Evolutionary conservation across 805 yeast genomes (phyloP).

Genomic region (Kregervanrija delftensis): DNA sequence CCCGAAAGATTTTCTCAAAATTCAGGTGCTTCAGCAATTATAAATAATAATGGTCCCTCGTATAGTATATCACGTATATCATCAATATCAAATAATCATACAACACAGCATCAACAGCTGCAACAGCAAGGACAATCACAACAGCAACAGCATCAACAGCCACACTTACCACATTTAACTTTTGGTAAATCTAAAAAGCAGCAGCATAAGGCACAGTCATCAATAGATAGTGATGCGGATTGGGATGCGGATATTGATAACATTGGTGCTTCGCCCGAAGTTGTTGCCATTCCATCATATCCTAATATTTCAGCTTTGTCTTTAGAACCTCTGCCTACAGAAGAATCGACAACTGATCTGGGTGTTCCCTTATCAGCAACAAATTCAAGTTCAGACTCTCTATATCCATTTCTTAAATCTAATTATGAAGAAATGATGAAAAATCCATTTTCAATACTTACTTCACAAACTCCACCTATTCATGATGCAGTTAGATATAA

Average conservation of each 20-base stretch:
- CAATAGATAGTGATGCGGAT: constrained; percentile 56
- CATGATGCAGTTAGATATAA: constrained; percentile 50
- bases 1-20: constrained; percentile 3
- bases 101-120: too few species aligned
- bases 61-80: too few species aligned
- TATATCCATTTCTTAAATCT: constrained; percentile 19
- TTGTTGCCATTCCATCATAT: constrained; percentile 12
- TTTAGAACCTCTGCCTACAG: background rate
- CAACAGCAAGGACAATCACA: too few species aligned
- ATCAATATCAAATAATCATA: too few species aligned
- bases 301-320: constrained; percentile 13
- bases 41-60: too few species aligned
- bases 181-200: too few species aligned
- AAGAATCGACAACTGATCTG: too few species aligned
- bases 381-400: too few species aligned
- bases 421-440: constrained; percentile 32
- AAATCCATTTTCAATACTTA: constrained; percentile 35
- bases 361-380: too few species aligned
- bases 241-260: constrained; percentile 75
- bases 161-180: too few species aligned
- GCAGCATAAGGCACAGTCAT: too few species aligned
- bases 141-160: too few species aligned
- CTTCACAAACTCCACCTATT: constrained; percentile 20
- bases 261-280: constrained; percentile 23
- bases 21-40: background rate